Percentiles rank a stretch among this genome's conserved stretches.
These are phyloP conservation scores for Camelina neglecta DNA, from an alignment of 345 rosid species.

Conservation along the genomic window DNA sequence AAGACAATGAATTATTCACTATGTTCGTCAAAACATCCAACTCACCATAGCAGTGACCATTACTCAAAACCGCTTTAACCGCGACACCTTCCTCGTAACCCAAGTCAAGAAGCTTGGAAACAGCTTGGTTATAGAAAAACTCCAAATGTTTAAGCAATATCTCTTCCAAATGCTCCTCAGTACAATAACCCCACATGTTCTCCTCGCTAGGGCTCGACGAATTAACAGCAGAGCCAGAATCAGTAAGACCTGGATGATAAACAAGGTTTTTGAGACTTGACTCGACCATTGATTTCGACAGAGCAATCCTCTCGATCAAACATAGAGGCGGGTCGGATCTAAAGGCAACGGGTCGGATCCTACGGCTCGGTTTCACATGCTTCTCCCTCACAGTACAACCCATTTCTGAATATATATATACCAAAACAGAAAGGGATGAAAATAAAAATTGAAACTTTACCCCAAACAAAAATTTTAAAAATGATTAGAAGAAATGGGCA, in stretches of 20 bases:
- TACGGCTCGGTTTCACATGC: constrained; percentile 57
- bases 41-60: constrained; percentile 86
- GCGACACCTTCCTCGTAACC: constrained; percentile 81
- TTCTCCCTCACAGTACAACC: constrained; percentile 72
- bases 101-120: constrained; percentile 64
- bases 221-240: constrained; percentile 34
- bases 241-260: constrained; percentile 55
- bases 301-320: constrained; percentile 45
- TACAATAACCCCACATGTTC: constrained; percentile 73
- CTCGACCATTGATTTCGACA: constrained; percentile 57
- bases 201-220: constrained; percentile 46
- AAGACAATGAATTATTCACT: constrained; percentile 69
- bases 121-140: constrained; percentile 63
- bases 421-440: not conserved
- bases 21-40: constrained; percentile 78
- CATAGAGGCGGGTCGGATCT: constrained; percentile 60
- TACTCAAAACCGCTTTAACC: constrained; percentile 70
- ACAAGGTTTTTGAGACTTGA: constrained; percentile 65
- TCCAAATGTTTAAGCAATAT: constrained; percentile 69
- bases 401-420: constrained; percentile 36
- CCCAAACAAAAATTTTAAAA: not conserved
- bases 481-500: constrained; percentile 15
- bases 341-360: constrained; percentile 46
- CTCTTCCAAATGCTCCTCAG: constrained; percentile 84
- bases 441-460: not conserved